Base-by-base conservation (phyloP, 352 stramenopile species). In the Pythium brassicae region DNA sequence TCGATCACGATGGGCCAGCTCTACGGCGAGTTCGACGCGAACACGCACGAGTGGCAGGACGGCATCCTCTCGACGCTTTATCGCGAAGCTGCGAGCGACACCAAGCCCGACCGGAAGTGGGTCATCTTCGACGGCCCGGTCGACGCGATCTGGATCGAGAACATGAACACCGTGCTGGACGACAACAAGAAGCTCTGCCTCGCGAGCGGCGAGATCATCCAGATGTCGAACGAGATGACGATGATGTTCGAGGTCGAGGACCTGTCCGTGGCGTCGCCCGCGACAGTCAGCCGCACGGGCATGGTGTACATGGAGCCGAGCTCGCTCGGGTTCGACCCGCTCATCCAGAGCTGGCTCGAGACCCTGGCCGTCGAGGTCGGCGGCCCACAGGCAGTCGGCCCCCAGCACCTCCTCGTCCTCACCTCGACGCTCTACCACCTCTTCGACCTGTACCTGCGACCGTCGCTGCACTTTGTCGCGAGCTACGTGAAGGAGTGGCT, bases 181-280 rank as follows among this genome's bases (percentile, higher is more conserved):
- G 94, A 98, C 71, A 98, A 98, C 74, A 98, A 97, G 66, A 96
- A 98, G 62, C 68, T 98, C 7, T 98, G 94, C 55, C 67, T 98
- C 7, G 94, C 86, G 15, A 97, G 86, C 50, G 94, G 94, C 27
- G 94, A 98, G 64, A 98, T 98, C 56, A 97, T 98, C 48, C 80
- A 91, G 32, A 94, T 98, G 68, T 94, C 79, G 20, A 92, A 95
- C 48, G 78, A 94, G 32, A 98, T 98, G 94, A 97, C 91, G 1
- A 98, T 98, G 92, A 98, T 98, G 87, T 98, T 98, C 50, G 94
- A 98, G 59, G 90, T 97, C 8, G 91, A 98, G 65, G 94, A 98
- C 60, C 65, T 98, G 3, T 94, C 86, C 0, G 94, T 98, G 15
- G 94, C 94, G 17, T 97, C 87, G 1, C 94, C 94, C 0, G 94